Conservation (phyloP, 768 basidiomycete genomes). For the Pleurotus eryngii region DNA sequence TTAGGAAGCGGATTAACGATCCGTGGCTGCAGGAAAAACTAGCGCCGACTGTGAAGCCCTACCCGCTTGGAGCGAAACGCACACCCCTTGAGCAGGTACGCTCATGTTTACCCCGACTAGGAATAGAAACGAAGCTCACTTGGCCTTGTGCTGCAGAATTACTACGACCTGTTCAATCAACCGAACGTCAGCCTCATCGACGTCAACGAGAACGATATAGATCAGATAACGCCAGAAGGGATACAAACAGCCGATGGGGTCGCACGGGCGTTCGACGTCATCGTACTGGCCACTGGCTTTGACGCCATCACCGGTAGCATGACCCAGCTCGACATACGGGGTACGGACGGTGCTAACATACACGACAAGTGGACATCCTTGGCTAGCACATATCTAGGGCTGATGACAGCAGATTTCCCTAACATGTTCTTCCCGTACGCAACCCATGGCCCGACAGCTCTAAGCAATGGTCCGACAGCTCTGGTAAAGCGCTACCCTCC, state of each 20-base stretch:
- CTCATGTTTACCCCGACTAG: background rate
- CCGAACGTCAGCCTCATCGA: slow-evolving; percentile 13
- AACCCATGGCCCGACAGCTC: slow-evolving; percentile 13
- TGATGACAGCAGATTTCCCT: slow-evolving; percentile 11
- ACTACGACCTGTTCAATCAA: slow-evolving; percentile 11
- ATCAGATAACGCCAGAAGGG: slow-evolving; percentile 10
- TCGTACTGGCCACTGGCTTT: slow-evolving; percentile 15
- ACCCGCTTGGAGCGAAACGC: slow-evolving; percentile 23
- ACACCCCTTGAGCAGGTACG: slow-evolving; percentile 15
- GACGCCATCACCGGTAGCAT: slow-evolving; percentile 12
- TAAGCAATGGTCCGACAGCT: slow-evolving; percentile 12
- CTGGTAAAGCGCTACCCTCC: slow-evolving; percentile 6
- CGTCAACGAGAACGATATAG: slow-evolving; percentile 11
- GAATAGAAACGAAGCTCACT: too few relatives aligned
- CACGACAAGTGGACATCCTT: slow-evolving; percentile 14
- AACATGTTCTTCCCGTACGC: slow-evolving; percentile 17
- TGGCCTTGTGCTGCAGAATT: background rate
- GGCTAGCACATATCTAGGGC: slow-evolving; percentile 13
- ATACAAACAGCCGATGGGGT: slow-evolving; percentile 10
- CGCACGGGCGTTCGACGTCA: slow-evolving; percentile 12
- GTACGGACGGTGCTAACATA: slow-evolving; percentile 10
- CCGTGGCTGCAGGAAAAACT: slow-evolving; percentile 20
- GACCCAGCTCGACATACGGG: slow-evolving; percentile 13
- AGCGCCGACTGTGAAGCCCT: slow-evolving; percentile 17
- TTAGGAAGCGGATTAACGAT: slow-evolving; percentile 15